A percentile compares a stretch with the other conserved stretches of the same genome.
Conservation (phyloP, 306 rosid species). For the Adenanthera pavonina region DNA sequence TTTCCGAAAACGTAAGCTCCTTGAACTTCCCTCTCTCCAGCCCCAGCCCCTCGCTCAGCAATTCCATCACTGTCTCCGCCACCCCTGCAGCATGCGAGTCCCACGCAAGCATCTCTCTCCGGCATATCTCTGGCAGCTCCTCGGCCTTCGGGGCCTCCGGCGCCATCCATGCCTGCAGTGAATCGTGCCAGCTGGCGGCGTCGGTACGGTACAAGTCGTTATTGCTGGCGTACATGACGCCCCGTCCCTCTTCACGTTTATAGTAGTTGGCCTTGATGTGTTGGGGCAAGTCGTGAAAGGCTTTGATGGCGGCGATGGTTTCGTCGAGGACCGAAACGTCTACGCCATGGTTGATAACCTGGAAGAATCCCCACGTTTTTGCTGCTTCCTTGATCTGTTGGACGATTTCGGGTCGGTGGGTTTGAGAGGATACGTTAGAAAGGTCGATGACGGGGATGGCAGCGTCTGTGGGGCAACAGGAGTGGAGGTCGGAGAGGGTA, state of each 20-base stretch:
- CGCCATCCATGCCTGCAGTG: slow-evolving; percentile 46
- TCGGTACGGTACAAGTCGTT: slow-evolving; percentile 45
- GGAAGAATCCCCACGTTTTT: slow-evolving; percentile 58
- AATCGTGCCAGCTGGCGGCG: slow-evolving; percentile 52
- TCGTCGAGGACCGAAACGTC: slow-evolving; percentile 27
- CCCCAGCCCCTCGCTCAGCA: slow-evolving; percentile 52
- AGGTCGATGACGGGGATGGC: slow-evolving; percentile 55
- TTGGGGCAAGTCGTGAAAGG: slow-evolving; percentile 49
- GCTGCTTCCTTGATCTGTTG: slow-evolving; percentile 50
- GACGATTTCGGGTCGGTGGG: slow-evolving; percentile 35
- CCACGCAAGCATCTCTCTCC: slow-evolving; percentile 45
- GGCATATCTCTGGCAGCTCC: slow-evolving; percentile 40
- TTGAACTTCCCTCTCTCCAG: slow-evolving; percentile 40
- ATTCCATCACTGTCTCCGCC: slow-evolving; percentile 48
- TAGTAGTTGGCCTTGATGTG: slow-evolving; percentile 44
- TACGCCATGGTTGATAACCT: slow-evolving; percentile 52
- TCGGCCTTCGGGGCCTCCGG: slow-evolving; percentile 8
- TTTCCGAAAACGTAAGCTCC: slow-evolving; percentile 38
- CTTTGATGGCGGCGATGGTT: slow-evolving; percentile 40
- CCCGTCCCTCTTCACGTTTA: slow-evolving; percentile 46
- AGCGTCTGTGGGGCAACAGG: background rate
- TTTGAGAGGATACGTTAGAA: slow-evolving; percentile 18
- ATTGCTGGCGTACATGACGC: slow-evolving; percentile 47
- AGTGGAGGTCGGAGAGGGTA: slow-evolving; percentile 41
- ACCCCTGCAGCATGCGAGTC: slow-evolving; percentile 36